Base-by-base conservation (phyloP, 306 rosid genomes). In the Ormosia semicastrata region DNA sequence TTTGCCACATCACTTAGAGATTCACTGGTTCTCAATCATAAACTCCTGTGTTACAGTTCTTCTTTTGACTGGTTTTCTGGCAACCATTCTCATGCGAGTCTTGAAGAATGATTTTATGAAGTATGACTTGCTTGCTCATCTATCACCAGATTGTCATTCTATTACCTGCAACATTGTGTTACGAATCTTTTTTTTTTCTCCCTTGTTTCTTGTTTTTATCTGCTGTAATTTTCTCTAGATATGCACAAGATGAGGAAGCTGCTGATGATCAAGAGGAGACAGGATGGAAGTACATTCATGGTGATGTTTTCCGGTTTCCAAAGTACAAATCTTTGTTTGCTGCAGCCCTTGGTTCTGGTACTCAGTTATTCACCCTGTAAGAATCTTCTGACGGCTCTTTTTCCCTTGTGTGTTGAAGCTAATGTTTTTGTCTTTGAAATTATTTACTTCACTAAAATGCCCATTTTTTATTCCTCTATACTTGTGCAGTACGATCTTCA, bases 201-300 rank as follows among this genome's bases (percentile, higher is more conserved):
- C 34, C 29, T 34, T 73, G 80, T 54, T 59, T 68, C 74, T 5
- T 76, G 50, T 71, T 71, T 15, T 34, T 70, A 17, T 83, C 59
- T 66, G 34, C 29, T 57, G 44, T 49, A 41, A 41, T 76, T 56
- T 75, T 59, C 65, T 66, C 39, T 73, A 93, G 98, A 90, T 93
- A 95, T 77, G 98, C 97, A 8, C 98, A 95, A 90, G 98, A 95
- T 77, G 98, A 95, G 85, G 98, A 93, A 89, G 95, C 97, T 69
- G 98, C 93, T 58, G 98, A 95, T 89, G 98, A 95, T 81, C 98
- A 95, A 82, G 98, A 95, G 87, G 97, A 95, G 86, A 95, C 98
- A 0, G 98, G 98, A 41, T 95, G 98, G 98, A 95, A 95, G 84
- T 95, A 95, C 83, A 95, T 95, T 74, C 97, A 95, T 64, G 98